Evolutionary conservation across 179 eudicot species (phyloP).

Genomic region (Nepenthes alata): DNA sequence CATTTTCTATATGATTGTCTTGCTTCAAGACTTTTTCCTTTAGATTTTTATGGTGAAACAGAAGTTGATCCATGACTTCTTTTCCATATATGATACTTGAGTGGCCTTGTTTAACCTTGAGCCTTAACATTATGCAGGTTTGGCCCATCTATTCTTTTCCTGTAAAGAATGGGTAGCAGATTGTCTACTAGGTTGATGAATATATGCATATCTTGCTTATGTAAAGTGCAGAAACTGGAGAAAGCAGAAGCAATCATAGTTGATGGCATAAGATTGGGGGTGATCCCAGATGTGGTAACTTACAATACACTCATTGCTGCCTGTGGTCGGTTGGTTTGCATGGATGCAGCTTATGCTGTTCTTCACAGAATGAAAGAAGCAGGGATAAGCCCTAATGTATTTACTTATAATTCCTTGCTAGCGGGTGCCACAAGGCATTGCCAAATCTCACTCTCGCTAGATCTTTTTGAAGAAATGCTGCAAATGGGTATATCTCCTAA

Average conservation of each 20-base stretch:
- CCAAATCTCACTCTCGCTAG: conserved; percentile 23
- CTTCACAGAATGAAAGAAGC: conserved; percentile 65
- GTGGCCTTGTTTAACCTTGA: too few relatives aligned
- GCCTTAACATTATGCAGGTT: conserved; percentile 9
- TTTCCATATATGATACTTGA: too few relatives aligned
- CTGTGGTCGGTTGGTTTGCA: conserved; percentile 52
- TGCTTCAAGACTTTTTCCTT: too few relatives aligned
- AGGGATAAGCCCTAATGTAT: conserved; percentile 48
- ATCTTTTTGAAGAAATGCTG: conserved; percentile 64
- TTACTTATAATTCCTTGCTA: conserved; percentile 59
- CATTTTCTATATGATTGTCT: too few relatives aligned
- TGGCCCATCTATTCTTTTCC: conserved; percentile 9
- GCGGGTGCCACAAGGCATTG: conserved; percentile 48
- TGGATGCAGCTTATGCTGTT: conserved; percentile 50
- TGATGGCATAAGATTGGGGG: conserved; percentile 68
- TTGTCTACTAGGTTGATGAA: conserved; percentile 66
- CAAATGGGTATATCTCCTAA: conserved; percentile 43
- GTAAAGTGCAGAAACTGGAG: conserved; percentile 47
- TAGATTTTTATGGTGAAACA: too few relatives aligned
- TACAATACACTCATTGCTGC: conserved; percentile 68
- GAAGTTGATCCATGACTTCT: too few relatives aligned
- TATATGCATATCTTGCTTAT: conserved; percentile 50
- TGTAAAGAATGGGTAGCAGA: conserved; percentile 25
- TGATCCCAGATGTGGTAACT: conserved; percentile 62
- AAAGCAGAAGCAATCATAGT: conserved; percentile 61